A percentile compares a stretch with the other conserved stretches of the same genome.
Evolutionary conservation across 345 rosid species (phyloP).

Genomic region (Gossypium anomalum): DNA sequence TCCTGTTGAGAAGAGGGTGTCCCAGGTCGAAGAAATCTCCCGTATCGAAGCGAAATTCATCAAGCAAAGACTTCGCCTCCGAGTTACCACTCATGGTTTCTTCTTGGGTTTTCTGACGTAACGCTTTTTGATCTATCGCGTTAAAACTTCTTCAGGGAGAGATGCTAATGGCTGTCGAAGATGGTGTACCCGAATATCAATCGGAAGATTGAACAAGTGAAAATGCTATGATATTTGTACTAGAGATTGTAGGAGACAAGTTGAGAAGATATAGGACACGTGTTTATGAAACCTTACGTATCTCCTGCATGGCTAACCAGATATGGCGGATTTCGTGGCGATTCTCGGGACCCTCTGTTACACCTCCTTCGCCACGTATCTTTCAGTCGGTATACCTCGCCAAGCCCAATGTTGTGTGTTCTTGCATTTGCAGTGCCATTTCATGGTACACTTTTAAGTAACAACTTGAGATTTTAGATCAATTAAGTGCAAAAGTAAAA

Average conservation of each 20-base stretch:
- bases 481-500: neutral
- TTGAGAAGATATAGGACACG: conserved; percentile 21
- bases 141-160: neutral
- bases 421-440: neutral
- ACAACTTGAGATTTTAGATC: no score
- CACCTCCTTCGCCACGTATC: conserved; percentile 7
- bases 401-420: neutral
- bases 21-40: conserved; percentile 71
- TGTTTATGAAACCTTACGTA: conserved; percentile 24
- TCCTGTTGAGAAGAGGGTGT: conserved; percentile 88
- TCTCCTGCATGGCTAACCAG: conserved; percentile 13
- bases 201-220: neutral
- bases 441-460: no score
- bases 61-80: conserved; percentile 42
- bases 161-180: neutral
- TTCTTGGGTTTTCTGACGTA: neutral
- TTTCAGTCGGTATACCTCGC: neutral
- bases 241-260: neutral
- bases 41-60: conserved; percentile 59
- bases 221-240: neutral
- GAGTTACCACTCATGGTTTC: conserved; percentile 25
- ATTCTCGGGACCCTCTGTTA: neutral
- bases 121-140: neutral
- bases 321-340: conserved; percentile 27
- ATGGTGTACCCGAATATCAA: neutral